These are phyloP conservation scores for Kwoniella sp. DNA, from an alignment of 768 basidiomycete species.

Conservation along the genomic window DNA sequence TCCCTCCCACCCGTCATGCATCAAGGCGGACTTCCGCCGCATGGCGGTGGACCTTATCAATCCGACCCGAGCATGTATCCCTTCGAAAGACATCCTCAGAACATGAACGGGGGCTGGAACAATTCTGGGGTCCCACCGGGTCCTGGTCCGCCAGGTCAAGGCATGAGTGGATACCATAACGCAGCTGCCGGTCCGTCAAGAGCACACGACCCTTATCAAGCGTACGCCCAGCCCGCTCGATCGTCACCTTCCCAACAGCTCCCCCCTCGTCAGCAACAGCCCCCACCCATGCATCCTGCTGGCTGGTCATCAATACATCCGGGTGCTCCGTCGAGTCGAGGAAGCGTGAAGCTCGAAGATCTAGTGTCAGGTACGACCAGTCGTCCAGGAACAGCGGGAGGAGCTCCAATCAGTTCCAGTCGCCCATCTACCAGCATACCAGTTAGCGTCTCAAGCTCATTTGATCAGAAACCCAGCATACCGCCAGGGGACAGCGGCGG, in stretches of 20 bases:
- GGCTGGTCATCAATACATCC: slow-evolving; percentile 35
- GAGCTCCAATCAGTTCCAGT: not conserved
- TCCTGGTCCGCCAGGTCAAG: slow-evolving; percentile 4
- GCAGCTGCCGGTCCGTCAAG: slow-evolving; percentile 26
- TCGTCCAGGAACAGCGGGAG: slow-evolving; percentile 3
- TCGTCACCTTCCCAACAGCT: slow-evolving; percentile 20
- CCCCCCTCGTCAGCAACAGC: slow-evolving; percentile 4
- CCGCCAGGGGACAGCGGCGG: not conserved
- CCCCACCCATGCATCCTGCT: not conserved
- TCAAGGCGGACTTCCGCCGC: slow-evolving; percentile 11
- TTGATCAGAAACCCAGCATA: slow-evolving; percentile 1
- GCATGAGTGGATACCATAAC: slow-evolving; percentile 2
- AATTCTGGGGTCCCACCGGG: slow-evolving; percentile 1
- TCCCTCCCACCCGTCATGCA: slow-evolving; percentile 13
- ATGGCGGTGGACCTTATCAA: slow-evolving; percentile 11
- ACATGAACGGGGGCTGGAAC: slow-evolving; percentile 9
- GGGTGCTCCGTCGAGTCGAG: not conserved
- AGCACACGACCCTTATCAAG: slow-evolving; percentile 14
- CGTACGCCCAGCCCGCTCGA: slow-evolving; percentile 25
- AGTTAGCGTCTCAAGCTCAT: slow-evolving; percentile 12
- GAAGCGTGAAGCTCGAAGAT: slow-evolving; percentile 34
- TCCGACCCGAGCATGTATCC: slow-evolving; percentile 19
- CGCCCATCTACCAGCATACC: slow-evolving; percentile 6
- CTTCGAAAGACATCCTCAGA: slow-evolving; percentile 20
- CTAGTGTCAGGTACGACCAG: slow-evolving; percentile 13